Conservation (phyloP, 345 rosid genomes). For the Pelargonium nanum region DNA sequence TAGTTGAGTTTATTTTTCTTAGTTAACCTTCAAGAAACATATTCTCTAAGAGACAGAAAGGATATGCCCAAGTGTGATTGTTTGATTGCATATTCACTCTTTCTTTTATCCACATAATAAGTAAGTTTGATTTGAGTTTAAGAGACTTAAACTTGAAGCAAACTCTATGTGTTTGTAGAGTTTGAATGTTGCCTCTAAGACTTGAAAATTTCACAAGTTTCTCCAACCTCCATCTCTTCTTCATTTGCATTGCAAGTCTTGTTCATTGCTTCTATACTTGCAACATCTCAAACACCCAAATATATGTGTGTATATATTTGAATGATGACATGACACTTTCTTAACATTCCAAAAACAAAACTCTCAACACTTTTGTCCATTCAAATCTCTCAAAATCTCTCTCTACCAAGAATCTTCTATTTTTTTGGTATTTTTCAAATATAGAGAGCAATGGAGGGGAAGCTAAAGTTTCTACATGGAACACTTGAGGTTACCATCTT, state of each 20-base stretch:
- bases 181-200: conserved; percentile 26
- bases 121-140: conserved; percentile 19
- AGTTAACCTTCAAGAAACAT: too few relatives aligned
- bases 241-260: conserved; percentile 31
- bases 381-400: background rate
- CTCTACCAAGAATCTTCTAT: background rate
- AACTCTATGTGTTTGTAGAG: conserved; percentile 9
- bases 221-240: conserved; percentile 15
- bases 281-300: conserved; percentile 8
- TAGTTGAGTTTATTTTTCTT: too few relatives aligned
- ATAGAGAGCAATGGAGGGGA: conserved; percentile 23
- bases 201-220: conserved; percentile 33
- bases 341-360: background rate
- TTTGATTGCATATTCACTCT: background rate
- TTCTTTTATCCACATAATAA: background rate
- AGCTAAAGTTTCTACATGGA: conserved; percentile 58
- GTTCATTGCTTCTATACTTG: conserved; percentile 17
- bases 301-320: conserved; percentile 9
- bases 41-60: too few relatives aligned
- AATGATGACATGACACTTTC: conserved; percentile 1
- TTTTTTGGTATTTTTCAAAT: too few relatives aligned
- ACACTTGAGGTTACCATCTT: conserved; percentile 79
- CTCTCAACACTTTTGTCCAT: background rate
- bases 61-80: too few relatives aligned
- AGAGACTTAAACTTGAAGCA: conserved; percentile 37